phyloP scores from a whole-genome alignment of 108 stramenopile species.

The Skeletonema menzelii region DNA sequence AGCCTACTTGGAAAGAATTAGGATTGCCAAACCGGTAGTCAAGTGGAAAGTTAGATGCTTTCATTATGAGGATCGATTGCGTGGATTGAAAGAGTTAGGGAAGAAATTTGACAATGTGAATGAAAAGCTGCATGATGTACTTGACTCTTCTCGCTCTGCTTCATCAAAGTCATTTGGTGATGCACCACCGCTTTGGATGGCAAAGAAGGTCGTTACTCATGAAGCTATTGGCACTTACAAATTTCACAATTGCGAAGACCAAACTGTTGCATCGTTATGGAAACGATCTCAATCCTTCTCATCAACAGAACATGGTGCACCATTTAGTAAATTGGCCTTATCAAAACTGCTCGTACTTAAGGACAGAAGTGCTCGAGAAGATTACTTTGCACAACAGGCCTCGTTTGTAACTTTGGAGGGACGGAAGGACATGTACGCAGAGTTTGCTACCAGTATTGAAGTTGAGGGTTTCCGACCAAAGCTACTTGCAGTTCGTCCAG shows the following conservation, averaged over 20 bases:
- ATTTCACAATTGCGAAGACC: slow-evolving; percentile 57
- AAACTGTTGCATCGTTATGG: slow-evolving; percentile 82
- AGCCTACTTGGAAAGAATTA: slow-evolving; percentile 59
- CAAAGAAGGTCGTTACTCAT: slow-evolving; percentile 75
- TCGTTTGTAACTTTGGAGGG: slow-evolving; percentile 76
- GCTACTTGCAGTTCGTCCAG: slow-evolving; percentile 66
- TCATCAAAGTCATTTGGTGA: slow-evolving; percentile 6
- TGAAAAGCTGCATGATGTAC: neutral
- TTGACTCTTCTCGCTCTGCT: slow-evolving; percentile 17
- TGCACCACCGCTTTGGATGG: slow-evolving; percentile 42
- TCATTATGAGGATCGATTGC: slow-evolving; percentile 74
- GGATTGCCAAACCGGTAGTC: slow-evolving; percentile 55
- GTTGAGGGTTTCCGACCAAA: slow-evolving; percentile 73
- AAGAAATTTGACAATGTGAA: neutral
- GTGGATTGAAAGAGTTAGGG: slow-evolving; percentile 9
- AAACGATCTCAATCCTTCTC: slow-evolving; percentile 53
- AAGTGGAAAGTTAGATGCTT: slow-evolving; percentile 83
- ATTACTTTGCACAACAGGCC: slow-evolving; percentile 88
- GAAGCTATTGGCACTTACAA: slow-evolving; percentile 59
- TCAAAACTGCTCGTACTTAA: slow-evolving; percentile 69
- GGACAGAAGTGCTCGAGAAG: slow-evolving; percentile 63
- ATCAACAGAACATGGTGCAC: slow-evolving; percentile 40
- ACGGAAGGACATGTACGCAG: slow-evolving; percentile 72
- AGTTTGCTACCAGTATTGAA: slow-evolving; percentile 80
- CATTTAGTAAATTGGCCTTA: slow-evolving; percentile 75